Evolutionary conservation across 345 rosid genomes (phyloP).

Genomic region (Cochlearia excelsa): DNA sequence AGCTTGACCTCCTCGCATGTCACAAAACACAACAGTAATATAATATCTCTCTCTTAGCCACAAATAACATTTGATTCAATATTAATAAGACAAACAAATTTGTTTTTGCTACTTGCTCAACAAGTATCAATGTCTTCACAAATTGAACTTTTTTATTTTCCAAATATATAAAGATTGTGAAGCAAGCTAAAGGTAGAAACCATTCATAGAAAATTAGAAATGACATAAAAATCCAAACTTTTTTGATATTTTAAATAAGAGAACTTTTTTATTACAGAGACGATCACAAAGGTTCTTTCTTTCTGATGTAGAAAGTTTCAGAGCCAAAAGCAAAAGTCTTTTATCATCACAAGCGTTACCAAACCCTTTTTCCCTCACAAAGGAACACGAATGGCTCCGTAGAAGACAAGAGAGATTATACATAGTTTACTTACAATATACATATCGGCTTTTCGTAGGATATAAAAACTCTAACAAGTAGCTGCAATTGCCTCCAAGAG

Average conservation of each 20-base stretch:
- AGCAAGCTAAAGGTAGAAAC: not conserved
- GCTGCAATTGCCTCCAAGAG: slow-evolving; percentile 68
- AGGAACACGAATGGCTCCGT: slow-evolving; percentile 23
- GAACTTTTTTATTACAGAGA: slow-evolving; percentile 22
- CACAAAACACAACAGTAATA: slow-evolving; percentile 2
- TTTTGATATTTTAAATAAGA: slow-evolving; percentile 25
- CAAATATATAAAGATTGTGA: too few relatives aligned
- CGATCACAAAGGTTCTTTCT: slow-evolving; percentile 22
- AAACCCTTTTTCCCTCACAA: not conserved
- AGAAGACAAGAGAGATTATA: slow-evolving; percentile 21
- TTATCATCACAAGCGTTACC: slow-evolving; percentile 4
- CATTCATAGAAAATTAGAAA: not conserved
- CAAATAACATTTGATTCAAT: slow-evolving; percentile 15
- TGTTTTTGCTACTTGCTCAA: slow-evolving; percentile 14
- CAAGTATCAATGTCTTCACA: slow-evolving; percentile 22
- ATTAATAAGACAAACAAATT: not conserved
- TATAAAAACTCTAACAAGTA: slow-evolving; percentile 40
- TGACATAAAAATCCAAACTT: slow-evolving; percentile 24
- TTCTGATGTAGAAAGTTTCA: slow-evolving; percentile 17
- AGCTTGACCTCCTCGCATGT: slow-evolving; percentile 42
- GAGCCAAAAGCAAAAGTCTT: slow-evolving; percentile 25
- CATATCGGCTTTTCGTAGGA: not conserved
- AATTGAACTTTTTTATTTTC: not conserved
- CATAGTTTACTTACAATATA: slow-evolving; percentile 18
- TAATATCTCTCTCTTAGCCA: not conserved